A percentile compares a stretch with the other conserved stretches of the same genome.
Evolutionary conservation across 2,329 filamentous ascomycete species (phyloP).

Genomic region (Fusarium kyushuense): DNA sequence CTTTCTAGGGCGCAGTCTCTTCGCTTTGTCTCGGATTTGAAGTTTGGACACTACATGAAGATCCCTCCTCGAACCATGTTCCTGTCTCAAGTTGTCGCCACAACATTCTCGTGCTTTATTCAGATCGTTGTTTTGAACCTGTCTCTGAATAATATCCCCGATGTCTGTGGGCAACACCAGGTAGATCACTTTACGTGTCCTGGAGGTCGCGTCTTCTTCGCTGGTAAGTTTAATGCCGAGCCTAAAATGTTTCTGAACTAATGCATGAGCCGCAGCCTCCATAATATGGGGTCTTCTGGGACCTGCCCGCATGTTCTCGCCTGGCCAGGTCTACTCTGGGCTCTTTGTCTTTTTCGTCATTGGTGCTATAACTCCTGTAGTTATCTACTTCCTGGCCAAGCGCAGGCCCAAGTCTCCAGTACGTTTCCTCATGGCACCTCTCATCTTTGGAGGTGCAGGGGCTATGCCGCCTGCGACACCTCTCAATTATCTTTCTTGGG

Average conservation of each 20-base stretch:
- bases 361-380: conserved; percentile 65
- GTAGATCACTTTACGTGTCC: conserved; percentile 72
- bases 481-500: conserved; percentile 81
- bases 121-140: conserved; percentile 74
- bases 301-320: conserved; percentile 72
- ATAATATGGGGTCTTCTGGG: conserved; percentile 77
- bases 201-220: conserved; percentile 73
- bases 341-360: conserved; percentile 71
- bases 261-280: conserved; percentile 57
- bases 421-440: conserved; percentile 69
- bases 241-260: conserved; percentile 1
- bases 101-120: conserved; percentile 74
- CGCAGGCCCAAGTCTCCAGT: conserved; percentile 64
- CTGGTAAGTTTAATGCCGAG: conserved; percentile 55
- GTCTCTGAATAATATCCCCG: conserved; percentile 69
- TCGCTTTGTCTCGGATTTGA: conserved; percentile 73
- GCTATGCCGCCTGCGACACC: conserved; percentile 75
- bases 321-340: conserved; percentile 70
- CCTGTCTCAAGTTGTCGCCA: conserved; percentile 73
- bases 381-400: conserved; percentile 63
- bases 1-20: conserved; percentile 67
- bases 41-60: conserved; percentile 81
- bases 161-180: conserved; percentile 71
- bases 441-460: conserved; percentile 71
- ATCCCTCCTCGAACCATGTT: conserved; percentile 76